A percentile compares a stretch with the other conserved stretches of the same genome.
Conservation (phyloP, 106 monocot genomes). For the Amphibolis antarctica region DNA sequence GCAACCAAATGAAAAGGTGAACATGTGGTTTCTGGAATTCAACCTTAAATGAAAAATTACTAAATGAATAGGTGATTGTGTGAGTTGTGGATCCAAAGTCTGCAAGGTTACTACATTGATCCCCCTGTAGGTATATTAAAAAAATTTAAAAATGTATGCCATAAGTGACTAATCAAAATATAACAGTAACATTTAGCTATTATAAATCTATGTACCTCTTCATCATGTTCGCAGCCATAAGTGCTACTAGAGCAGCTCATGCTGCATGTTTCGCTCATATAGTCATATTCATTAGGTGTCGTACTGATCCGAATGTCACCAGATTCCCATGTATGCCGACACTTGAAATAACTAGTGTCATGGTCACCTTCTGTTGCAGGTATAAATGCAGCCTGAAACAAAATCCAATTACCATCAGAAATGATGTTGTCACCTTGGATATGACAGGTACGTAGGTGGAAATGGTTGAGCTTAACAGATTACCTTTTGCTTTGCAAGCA, state of each 20-base stretch:
- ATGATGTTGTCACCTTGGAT: background rate
- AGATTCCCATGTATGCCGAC: constrained; percentile 67
- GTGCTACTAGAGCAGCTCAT: constrained; percentile 56
- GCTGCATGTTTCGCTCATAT: constrained; percentile 34
- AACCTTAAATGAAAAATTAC: constrained; percentile 98
- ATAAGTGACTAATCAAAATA: background rate
- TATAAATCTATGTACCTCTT: constrained; percentile 39
- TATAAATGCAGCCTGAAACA: constrained; percentile 74
- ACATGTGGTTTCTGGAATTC: background rate
- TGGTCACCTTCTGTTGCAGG: constrained; percentile 74
- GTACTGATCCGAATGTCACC: constrained; percentile 19
- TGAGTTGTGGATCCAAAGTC: constrained; percentile 40
- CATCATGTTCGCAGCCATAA: constrained; percentile 42
- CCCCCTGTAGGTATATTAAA: constrained; percentile 34
- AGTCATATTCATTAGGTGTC: constrained; percentile 28
- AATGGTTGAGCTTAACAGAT: background rate
- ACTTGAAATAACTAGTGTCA: constrained; percentile 88
- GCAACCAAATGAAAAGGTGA: background rate
- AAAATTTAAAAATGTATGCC: too few relatives aligned
- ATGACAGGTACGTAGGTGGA: background rate
- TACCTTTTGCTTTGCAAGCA: constrained; percentile 86
- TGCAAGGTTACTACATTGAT: constrained; percentile 57
- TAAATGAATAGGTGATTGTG: constrained; percentile 64
- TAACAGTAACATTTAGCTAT: background rate
- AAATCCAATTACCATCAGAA: background rate